Evolutionary conservation across 2,329 filamentous ascomycete species (phyloP), one percentile per base, ranked within the genome.

Genomic region (Colletotrichum sp.): DNA sequence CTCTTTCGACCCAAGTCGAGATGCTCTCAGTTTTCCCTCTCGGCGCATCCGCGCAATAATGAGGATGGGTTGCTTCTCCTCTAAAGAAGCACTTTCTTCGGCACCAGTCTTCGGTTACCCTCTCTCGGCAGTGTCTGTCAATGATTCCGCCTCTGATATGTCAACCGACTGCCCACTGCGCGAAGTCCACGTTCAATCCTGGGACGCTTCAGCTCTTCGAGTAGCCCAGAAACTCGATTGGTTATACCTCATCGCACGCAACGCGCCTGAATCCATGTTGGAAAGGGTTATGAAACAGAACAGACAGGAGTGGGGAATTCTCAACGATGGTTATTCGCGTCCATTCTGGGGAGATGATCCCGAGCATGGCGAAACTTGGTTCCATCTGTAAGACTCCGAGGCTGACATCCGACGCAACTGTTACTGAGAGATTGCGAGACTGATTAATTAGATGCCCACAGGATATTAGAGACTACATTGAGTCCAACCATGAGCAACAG

Each of bases 381-480:
- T n/a, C 3, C 1, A n/a, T 4, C 9, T 48, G 39, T n/a, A 48
- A 48, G 39, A n/a, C 5, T 48, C 5, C 1, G 6, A n/a, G 1
- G 16, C 18, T 43, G 0, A 0, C 39, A 0, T n/a, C 18, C 1
- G 0, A n/a, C 1, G 3, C 39, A n/a, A n/a, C 10, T 18, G 0
- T n/a, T 0, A 0, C 4, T 10, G 16, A 43, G 0, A n/a, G 4
- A 2, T n/a, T n/a, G 0, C 18, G 1, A 43, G 39, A 12, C 39
- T 43, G 18, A n/a, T n/a, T n/a, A n/a, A 26, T 6, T 1, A 43
- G 18, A n/a, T 1, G 18, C 5, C 18, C 39, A 0, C 39, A 43
- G 8, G 18, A 43, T 43, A 43, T 43, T 10, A 0, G 0, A 43
- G 18, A 10, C 39, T 43, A 6, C 39, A 0, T 5, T 0, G 5